Base-by-base conservation (phyloP, 768 basidiomycete species). In the Lactarius indigo region DNA sequence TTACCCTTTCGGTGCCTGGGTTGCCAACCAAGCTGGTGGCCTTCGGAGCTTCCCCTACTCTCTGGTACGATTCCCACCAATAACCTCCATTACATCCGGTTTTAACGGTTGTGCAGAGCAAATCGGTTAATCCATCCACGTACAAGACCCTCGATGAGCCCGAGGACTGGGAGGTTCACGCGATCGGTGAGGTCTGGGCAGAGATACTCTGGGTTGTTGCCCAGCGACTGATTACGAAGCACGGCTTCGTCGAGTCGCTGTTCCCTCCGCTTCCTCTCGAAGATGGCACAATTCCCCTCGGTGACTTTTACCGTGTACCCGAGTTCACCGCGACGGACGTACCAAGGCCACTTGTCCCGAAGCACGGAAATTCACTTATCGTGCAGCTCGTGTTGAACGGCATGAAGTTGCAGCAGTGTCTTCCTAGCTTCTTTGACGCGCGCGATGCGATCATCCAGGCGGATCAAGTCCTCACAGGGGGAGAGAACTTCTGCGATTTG, bases 151-250 rank as follows among this genome's bases (percentile, higher is more conserved):
- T 99, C 26, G 93, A 98, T 81, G 90, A 90, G 77, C 88, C 89
- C 2, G 92, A 92, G 20, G 96, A 96, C 82, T 96, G 92, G 89
- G 92, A 93, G 41, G 94, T 96, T 10, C 90, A 91, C 72, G 90
- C 90, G 26, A 89, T 94, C 68, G 94, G 94, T 55, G 94, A 96
- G 78, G 96, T 98, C 61, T 98, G 96, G 95, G 96, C 95, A 5
- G 78, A 94, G 80, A 88, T 93, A 30, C 87, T 94, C 61, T 94
- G 90, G 90, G 83, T 93, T 71, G 82, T 91, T 57, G 82, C 85
- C 26, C 85, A 94, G 72, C 77, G 81, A 28, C 78, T 98, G 39
- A 91, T 97, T 72, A 78, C 79, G 77, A 89, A 91, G 77, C 87
- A 97, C 75, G 94, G 92, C 0, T 96, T 85, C 82, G 82, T 85